Evolutionary conservation across 2,329 filamentous ascomycete genomes (phyloP).

Genomic region (Leptoxyphium fumago): DNA sequence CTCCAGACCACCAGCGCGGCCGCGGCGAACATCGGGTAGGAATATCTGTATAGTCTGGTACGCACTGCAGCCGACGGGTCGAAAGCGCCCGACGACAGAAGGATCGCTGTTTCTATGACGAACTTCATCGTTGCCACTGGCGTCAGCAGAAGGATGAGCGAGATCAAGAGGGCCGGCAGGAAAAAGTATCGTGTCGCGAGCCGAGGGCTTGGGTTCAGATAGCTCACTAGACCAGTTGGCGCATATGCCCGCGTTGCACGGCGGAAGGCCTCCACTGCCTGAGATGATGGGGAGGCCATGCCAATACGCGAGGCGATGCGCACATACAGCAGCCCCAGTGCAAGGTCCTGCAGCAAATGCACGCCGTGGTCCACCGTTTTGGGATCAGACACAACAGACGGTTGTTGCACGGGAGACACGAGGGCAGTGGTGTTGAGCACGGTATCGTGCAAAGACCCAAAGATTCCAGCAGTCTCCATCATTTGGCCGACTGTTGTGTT

Average conservation of each 20-base stretch:
- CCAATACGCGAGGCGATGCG: slow-evolving; percentile 62
- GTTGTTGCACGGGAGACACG: slow-evolving; percentile 1
- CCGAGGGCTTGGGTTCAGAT: slow-evolving; percentile 60
- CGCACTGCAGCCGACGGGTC: slow-evolving; percentile 1
- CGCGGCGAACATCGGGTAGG: slow-evolving; percentile 53
- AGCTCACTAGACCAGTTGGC: slow-evolving; percentile 43
- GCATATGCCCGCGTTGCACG: slow-evolving; percentile 40
- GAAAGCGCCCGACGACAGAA: slow-evolving; percentile 2
- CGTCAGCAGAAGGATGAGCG: slow-evolving; percentile 44
- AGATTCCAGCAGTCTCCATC: neutral
- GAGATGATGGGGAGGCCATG: slow-evolving; percentile 51
- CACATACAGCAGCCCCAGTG: slow-evolving; percentile 76
- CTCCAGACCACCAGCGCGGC: slow-evolving; percentile 34
- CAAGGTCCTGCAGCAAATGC: slow-evolving; percentile 86
- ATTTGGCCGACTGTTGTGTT: slow-evolving; percentile 5
- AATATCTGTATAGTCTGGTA: slow-evolving; percentile 44
- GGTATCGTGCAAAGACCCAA: neutral
- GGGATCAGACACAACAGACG: neutral
- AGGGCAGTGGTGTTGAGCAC: neutral
- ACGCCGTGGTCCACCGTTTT: slow-evolving; percentile 48
- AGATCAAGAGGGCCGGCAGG: slow-evolving; percentile 55
- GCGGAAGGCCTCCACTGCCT: slow-evolving; percentile 58
- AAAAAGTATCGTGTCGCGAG: slow-evolving; percentile 77
- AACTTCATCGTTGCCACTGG: slow-evolving; percentile 48
- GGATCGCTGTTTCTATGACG: slow-evolving; percentile 26